Evolutionary conservation across 177 flowering plant genomes (phyloP).

Genomic region (Telopea speciosissima): DNA sequence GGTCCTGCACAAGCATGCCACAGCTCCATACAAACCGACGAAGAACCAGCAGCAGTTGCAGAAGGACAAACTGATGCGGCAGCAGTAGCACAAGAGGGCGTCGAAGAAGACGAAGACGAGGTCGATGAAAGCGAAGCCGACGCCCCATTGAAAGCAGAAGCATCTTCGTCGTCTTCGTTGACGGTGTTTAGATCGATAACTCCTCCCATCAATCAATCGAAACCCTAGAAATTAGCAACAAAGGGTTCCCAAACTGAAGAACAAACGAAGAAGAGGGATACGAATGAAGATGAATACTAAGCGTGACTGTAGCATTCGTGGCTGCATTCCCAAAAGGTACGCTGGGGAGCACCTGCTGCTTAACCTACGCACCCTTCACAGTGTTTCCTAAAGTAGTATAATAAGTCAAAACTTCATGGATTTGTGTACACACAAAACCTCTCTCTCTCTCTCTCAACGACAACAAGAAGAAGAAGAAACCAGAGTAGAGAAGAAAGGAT

Average conservation of each 20-base stretch:
- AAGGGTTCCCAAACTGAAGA: too few relatives aligned
- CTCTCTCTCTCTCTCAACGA: too few relatives aligned
- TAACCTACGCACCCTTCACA: constrained; percentile 14
- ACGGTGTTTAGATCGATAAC: constrained; percentile 59
- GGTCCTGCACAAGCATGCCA: constrained; percentile 99
- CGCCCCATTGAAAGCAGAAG: constrained; percentile 19
- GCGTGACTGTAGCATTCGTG: constrained; percentile 8
- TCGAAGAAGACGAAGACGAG: constrained; percentile 23
- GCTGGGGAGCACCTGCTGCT: constrained; percentile 5
- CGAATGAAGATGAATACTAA: constrained; percentile 1
- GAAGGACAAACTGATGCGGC: constrained; percentile 14
- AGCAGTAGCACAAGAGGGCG: constrained; percentile 13
- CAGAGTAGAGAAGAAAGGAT: too few relatives aligned
- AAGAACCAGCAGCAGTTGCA: too few relatives aligned
- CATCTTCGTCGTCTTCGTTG: constrained; percentile 41
- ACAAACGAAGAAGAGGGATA: too few relatives aligned
- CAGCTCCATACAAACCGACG: constrained; percentile 72
- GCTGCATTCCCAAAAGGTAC: constrained; percentile 18
- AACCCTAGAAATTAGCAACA: constrained; percentile 10
- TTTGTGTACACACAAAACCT: too few relatives aligned
- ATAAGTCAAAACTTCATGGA: not conserved
- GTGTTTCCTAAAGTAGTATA: not conserved
- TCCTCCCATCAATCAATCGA: constrained; percentile 34
- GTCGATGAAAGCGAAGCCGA: constrained; percentile 12
- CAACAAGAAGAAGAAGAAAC: too few relatives aligned